Conservation (phyloP, 2,329 filamentous ascomycete species). For the Pseudocercospora crystallina region DNA sequence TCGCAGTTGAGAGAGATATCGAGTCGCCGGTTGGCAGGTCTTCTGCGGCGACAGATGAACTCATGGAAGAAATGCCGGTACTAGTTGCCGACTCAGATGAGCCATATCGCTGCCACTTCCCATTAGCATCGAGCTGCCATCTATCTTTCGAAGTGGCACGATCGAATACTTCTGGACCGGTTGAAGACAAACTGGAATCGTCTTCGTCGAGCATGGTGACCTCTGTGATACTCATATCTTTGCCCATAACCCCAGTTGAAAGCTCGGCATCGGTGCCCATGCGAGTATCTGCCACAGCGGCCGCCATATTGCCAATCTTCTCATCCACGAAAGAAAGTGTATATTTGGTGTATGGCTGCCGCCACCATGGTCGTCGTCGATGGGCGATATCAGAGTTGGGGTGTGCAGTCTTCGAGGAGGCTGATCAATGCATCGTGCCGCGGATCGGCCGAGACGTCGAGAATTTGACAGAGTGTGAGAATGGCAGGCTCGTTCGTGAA, state of each 20-base stretch:
- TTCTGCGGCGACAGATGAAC: conserved; percentile 32
- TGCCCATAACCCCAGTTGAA: conserved; percentile 13
- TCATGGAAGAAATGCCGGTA: conserved; percentile 36
- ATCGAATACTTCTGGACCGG: conserved; percentile 33
- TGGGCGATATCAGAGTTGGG: conserved; percentile 10
- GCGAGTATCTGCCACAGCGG: conserved; percentile 15
- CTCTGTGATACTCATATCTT: conserved; percentile 19
- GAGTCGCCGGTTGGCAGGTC: conserved; percentile 16
- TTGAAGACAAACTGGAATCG: conserved; percentile 34
- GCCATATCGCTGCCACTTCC: conserved; percentile 34
- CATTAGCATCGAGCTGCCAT: conserved; percentile 31
- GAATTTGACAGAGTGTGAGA: not conserved
- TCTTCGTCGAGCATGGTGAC: conserved; percentile 26
- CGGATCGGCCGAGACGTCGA: not conserved
- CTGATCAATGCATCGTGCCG: conserved; percentile 1
- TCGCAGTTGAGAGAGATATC: conserved; percentile 12
- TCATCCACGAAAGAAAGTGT: conserved; percentile 6
- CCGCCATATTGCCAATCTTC: conserved; percentile 15
- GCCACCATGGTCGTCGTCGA: conserved; percentile 20
- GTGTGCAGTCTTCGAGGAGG: conserved; percentile 1
- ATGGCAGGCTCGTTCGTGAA: not conserved
- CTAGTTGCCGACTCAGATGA: conserved; percentile 35
- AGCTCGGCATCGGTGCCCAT: conserved; percentile 15
- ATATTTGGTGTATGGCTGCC: conserved; percentile 9
- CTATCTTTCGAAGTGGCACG: conserved; percentile 20